phyloP scores from a whole-genome alignment of 441 rosid genomes.

The Syzygium syzygioides region DNA sequence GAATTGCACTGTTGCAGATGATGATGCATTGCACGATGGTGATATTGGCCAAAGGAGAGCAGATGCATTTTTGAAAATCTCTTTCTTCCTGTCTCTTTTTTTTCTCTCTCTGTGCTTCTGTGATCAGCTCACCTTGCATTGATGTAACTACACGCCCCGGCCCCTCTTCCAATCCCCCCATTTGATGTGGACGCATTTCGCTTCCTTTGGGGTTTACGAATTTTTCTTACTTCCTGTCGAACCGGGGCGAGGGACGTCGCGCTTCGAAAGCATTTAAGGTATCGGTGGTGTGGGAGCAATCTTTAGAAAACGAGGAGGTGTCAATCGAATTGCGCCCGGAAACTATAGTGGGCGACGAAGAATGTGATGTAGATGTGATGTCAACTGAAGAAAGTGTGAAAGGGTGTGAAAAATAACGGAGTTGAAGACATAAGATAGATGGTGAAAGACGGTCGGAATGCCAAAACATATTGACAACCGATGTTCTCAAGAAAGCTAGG shows the following conservation, averaged over 20 bases:
- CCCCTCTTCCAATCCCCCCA: not conserved
- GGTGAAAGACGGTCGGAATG: not conserved
- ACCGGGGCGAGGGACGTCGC: not conserved
- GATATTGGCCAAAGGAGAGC: not conserved
- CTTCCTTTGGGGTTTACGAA: not conserved
- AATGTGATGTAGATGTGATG: not conserved
- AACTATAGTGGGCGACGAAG: not conserved
- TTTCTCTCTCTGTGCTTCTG: not conserved
- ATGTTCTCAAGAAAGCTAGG: not conserved
- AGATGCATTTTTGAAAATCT: not conserved
- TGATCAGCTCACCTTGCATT: not conserved
- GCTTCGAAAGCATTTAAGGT: not conserved
- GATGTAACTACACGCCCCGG: conserved; percentile 5
- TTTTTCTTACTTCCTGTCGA: not conserved
- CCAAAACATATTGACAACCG: not conserved
- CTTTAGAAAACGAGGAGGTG: not conserved
- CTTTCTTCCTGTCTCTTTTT: too few relatives aligned
- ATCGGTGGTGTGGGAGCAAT: not conserved
- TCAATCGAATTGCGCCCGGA: too few relatives aligned
- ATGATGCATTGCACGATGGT: not conserved
- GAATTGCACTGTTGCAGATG: not conserved
- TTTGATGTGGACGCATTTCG: not conserved
- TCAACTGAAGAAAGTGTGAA: not conserved
- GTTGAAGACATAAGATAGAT: not conserved
- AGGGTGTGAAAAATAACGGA: not conserved